Evolutionary conservation across 1,284 basidiomycete genomes (phyloP), one percentile per base, ranked within the genome.

Genomic region (Cutaneotrichosporon cutaneum): DNA sequence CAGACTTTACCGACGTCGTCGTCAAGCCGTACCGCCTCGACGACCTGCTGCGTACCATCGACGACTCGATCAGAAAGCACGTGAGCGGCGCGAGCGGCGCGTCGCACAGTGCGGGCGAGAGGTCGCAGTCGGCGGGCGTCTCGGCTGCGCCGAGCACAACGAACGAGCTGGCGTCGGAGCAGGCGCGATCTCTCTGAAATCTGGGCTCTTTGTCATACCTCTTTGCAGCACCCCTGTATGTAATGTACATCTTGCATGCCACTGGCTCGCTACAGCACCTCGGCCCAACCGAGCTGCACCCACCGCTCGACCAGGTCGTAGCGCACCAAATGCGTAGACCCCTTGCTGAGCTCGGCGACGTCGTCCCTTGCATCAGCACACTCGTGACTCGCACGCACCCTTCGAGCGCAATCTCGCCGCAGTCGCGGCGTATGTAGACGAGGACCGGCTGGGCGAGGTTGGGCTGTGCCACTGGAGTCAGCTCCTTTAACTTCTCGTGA

Each of bases 401-500:
- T 39, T 88, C 88, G 21, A 93, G 78, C 33, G 82, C 80, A 52
- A 92, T 83, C 8, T 86, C 85, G 1, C 87, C 86, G 76, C 90
- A 90, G 56, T 84, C 82, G 58, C 83, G 81, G 21, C 87, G 82
- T 13, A 90, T 90, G 73, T 88, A 89, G 1, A 89, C 87, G 71
- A 94, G 89, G 1, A 95, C 90, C 0, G 90, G 86, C 0, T 84
- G 82, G 13, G 83, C 82, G 68, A 84, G 86, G 71, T 92, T 88
- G 2, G 92, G 92, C 67, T 85, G 82, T 0, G 87, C 82, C 13
- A 92, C 92, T 94, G 72, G 51, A 55, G 42, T 35, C 9, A 33
- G 22, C n/a, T 36, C n/a, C n/a, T n/a, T n/a, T 58, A 56, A 32
- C 52, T 36, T 45, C 18, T 22, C 42, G 13, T n/a, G 13, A 21